Percentiles rank a stretch among this genome's conserved stretches.
Evolutionary conservation across 2,329 filamentous ascomycete species (phyloP).

Genomic region (Xylariales sp.): DNA sequence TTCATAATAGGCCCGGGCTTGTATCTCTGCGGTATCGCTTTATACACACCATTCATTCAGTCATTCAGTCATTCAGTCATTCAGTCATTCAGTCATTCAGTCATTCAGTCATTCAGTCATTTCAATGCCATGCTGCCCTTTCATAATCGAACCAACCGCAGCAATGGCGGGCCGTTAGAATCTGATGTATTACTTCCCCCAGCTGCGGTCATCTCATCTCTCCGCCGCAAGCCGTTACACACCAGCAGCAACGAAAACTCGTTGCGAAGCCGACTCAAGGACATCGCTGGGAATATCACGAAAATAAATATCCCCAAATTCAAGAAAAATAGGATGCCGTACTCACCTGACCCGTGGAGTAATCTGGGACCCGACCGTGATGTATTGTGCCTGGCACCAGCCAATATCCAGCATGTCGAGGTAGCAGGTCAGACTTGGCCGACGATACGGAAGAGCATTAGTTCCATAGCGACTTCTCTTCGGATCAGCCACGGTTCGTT

Average conservation of each 20-base stretch:
- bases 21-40: constrained; percentile 22
- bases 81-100: constrained; percentile 16
- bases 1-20: constrained; percentile 15
- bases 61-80: constrained; percentile 14
- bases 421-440: constrained; percentile 33
- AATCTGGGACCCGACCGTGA: constrained; percentile 18
- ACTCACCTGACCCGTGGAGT: constrained; percentile 21
- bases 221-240: constrained; percentile 6
- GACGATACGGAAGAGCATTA: constrained; percentile 40
- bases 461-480: constrained; percentile 43
- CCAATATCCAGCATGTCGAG: constrained; percentile 18
- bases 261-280: constrained; percentile 35
- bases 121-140: constrained; percentile 29
- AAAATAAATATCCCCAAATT: background rate
- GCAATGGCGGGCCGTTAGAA: constrained; percentile 12
- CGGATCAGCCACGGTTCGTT: constrained; percentile 33
- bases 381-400: constrained; percentile 4
- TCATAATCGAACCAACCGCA: constrained; percentile 22
- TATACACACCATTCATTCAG: constrained; percentile 21
- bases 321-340: constrained; percentile 7
- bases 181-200: constrained; percentile 1
- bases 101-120: constrained; percentile 14
- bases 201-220: constrained; percentile 7
- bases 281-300: constrained; percentile 28
- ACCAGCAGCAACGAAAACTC: constrained; percentile 26